Evolutionary conservation across 495 filamentous ascomycete species (phyloP).

Genomic region (Penicillium goetzii): DNA sequence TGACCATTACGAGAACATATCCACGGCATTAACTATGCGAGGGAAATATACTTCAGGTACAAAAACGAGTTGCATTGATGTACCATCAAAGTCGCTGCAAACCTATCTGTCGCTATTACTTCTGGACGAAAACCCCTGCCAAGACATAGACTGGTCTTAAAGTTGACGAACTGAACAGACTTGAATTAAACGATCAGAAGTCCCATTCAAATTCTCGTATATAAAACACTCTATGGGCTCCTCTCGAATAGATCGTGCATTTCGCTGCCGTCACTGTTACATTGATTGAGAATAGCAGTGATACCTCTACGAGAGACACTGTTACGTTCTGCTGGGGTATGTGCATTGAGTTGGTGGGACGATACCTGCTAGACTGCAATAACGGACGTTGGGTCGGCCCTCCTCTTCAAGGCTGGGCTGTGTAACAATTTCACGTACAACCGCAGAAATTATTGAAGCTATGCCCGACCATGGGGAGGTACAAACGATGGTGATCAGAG

Average conservation of each 20-base stretch:
- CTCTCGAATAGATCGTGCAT: not conserved
- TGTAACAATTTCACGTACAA: constrained; percentile 11
- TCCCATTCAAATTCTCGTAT: not conserved
- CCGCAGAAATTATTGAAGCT: not conserved
- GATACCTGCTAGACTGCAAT: not conserved
- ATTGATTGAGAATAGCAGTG: not conserved
- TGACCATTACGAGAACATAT: not conserved
- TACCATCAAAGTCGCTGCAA: not conserved
- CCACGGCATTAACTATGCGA: not conserved
- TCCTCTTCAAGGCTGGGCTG: not conserved
- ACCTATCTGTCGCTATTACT: not conserved
- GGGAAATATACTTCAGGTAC: not conserved
- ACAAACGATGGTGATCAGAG: not conserved
- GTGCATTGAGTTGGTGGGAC: constrained; percentile 15
- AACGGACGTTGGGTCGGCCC: not conserved
- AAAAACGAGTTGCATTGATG: constrained; percentile 10
- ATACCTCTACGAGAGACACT: not conserved
- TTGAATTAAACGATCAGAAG: not conserved
- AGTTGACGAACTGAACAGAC: not conserved
- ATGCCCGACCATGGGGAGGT: not conserved
- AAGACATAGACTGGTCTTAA: not conserved
- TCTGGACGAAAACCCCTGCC: not conserved
- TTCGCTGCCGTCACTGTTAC: constrained; percentile 1
- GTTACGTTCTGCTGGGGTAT: constrained; percentile 14
- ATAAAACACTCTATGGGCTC: not conserved